phyloP scores from a whole-genome alignment of 2,329 filamentous ascomycete genomes.

The Xylaria sp. region DNA sequence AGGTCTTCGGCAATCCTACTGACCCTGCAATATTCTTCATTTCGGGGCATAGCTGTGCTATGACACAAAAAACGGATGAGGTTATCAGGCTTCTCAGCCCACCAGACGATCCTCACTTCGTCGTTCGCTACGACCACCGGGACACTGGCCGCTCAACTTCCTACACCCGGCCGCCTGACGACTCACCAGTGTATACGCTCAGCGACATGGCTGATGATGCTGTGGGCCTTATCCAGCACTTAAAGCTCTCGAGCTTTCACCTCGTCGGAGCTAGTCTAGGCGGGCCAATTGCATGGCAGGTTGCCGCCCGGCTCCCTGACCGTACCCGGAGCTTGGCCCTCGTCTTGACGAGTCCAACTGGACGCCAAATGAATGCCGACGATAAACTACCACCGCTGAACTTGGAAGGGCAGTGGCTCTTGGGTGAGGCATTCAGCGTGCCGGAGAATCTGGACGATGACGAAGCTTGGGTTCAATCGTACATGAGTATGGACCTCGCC shows the following conservation, averaged over 20 bases:
- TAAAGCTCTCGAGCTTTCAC: not conserved
- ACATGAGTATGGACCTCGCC: not conserved
- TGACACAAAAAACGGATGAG: slow-evolving; percentile 44
- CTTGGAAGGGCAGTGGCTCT: not conserved
- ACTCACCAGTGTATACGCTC: slow-evolving; percentile 41
- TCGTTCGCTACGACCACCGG: slow-evolving; percentile 32
- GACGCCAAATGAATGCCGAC: not conserved
- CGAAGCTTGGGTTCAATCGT: not conserved
- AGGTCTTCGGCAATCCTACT: slow-evolving; percentile 43
- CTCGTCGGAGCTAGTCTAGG: not conserved
- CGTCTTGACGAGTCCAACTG: not conserved
- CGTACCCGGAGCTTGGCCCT: not conserved
- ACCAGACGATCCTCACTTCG: slow-evolving; percentile 15
- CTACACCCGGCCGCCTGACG: slow-evolving; percentile 41
- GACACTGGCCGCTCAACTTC: slow-evolving; percentile 31
- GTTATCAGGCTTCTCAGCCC: slow-evolving; percentile 41
- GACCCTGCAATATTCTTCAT: slow-evolving; percentile 43
- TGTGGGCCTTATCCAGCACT: not conserved
- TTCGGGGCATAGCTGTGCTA: slow-evolving; percentile 36
- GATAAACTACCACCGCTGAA: not conserved
- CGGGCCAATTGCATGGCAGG: not conserved
- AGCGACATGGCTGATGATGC: slow-evolving; percentile 39
- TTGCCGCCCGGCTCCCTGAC: not conserved
- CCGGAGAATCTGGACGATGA: not conserved
- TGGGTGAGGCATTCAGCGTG: not conserved